Evolutionary conservation across 257 asterid genomes (phyloP), one percentile per base, ranked within the genome.

Genomic region (Henckelia pumila): DNA sequence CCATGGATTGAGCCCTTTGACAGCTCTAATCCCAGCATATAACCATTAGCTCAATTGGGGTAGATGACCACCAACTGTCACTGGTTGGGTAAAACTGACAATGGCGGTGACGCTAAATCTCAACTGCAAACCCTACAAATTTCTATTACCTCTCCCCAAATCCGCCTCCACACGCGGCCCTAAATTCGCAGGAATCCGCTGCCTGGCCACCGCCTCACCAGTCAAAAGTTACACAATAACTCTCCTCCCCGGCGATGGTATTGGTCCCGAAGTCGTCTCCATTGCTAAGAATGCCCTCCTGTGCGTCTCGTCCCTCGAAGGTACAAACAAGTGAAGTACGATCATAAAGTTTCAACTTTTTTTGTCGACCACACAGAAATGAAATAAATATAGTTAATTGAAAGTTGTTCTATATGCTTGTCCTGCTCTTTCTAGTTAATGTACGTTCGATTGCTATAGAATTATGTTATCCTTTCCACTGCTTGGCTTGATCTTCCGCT

Each of bases 221-320:
- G 61, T 81, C 71, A 90, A 81, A 80, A 75, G 81, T 75, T 90
- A 93, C 84, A 63, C 76, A 72, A 78, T 90, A 78, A 85, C 95
- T 68, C 95, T 90, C 73, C 97, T 93, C 60, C 96, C 97, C 23
- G 97, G 96, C 32, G 97, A 90, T 78, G 97, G 97, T 60, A 93
- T 93, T 62, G 99, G 99, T 49, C 99, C 96, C 25, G 97, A 90
- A 88, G 96, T 93, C 74, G 69, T 91, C 69, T 82, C 89, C 75
- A 86, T 85, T 53, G 96, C 99, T 49, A 89, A 82, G 75, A 75
- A 72, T 8, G 87, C 96, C 75, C 95, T 91, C 71, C 74, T 77
- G 16, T 85, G 82, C 47, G 86, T 78, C 60, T 84, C 89, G n/a
- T 83, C 90, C 44, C 68, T 86, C 2, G 95, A 93, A 86, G 99